Conservation (phyloP, 2,329 filamentous ascomycete genomes). For the Corniculantispora saksenae region DNA sequence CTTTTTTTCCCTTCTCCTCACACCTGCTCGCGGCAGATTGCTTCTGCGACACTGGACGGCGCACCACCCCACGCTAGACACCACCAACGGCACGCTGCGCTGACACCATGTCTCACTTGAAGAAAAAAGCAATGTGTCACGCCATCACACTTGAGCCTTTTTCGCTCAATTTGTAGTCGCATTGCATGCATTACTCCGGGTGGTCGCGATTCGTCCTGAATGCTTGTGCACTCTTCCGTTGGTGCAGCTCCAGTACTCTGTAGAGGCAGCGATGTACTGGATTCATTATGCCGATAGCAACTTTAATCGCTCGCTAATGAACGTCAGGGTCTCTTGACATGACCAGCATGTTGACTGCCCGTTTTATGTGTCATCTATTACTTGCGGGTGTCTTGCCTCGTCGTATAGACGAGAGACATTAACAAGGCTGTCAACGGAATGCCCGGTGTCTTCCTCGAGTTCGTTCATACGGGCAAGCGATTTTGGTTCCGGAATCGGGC, state of each 20-base stretch:
- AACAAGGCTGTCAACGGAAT: neutral
- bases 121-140: constrained; percentile 2
- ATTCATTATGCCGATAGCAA: neutral
- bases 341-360: neutral
- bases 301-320: no score
- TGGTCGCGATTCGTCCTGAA: no score
- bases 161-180: neutral
- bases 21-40: neutral
- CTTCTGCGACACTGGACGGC: neutral
- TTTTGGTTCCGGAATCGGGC: neutral
- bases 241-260: no score
- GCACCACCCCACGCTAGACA: constrained; percentile 3
- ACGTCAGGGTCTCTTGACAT: neutral
- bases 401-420: neutral
- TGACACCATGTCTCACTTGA: constrained; percentile 12
- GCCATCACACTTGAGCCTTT: neutral
- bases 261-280: no score
- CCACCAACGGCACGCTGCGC: neutral
- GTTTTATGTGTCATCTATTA: neutral
- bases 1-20: neutral
- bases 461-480: neutral
- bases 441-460: neutral
- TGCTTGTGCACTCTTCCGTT: no score
- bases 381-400: neutral
- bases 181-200: neutral